Conservation (phyloP, 1,284 basidiomycete species). For the Boletellus deceptivus region DNA sequence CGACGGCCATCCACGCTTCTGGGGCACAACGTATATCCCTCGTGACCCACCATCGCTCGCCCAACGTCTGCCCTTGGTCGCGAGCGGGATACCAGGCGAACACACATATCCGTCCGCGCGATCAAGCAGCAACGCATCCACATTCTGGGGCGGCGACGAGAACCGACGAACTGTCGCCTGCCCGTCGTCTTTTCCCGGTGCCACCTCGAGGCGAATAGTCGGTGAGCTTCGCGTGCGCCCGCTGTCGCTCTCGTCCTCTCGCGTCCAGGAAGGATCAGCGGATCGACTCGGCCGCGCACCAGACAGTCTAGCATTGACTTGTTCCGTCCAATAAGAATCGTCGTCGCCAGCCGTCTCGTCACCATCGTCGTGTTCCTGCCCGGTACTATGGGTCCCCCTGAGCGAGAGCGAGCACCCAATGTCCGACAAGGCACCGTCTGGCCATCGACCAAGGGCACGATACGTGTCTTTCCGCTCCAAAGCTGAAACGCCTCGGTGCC, state of each 20-base stretch:
- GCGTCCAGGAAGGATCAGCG: background rate
- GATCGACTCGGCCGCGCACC: background rate
- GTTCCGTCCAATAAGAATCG: conserved; percentile 11
- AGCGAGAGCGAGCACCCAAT: background rate
- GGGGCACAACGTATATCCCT: conserved; percentile 20
- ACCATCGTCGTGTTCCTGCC: background rate
- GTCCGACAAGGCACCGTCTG: background rate
- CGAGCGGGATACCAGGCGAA: background rate
- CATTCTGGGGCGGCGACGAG: conserved; percentile 3
- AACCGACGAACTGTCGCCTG: background rate
- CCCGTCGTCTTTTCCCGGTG: too few species aligned
- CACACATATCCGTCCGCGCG: conserved; percentile 6
- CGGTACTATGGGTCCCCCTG: background rate
- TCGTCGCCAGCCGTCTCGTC: background rate
- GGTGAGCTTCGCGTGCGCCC: conserved; percentile 10
- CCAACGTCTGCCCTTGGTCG: background rate
- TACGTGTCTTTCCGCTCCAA: background rate
- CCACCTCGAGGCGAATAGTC: too few species aligned
- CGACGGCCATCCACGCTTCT: conserved; percentile 10
- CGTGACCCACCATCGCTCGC: conserved; percentile 1
- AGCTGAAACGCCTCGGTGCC: background rate
- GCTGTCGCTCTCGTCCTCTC: conserved; percentile 5
- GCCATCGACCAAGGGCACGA: background rate
- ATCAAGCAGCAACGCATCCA: background rate
- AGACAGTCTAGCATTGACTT: conserved; percentile 6